Conservation (phyloP, 1,139 yeast species). For the Diutina catenulata region DNA sequence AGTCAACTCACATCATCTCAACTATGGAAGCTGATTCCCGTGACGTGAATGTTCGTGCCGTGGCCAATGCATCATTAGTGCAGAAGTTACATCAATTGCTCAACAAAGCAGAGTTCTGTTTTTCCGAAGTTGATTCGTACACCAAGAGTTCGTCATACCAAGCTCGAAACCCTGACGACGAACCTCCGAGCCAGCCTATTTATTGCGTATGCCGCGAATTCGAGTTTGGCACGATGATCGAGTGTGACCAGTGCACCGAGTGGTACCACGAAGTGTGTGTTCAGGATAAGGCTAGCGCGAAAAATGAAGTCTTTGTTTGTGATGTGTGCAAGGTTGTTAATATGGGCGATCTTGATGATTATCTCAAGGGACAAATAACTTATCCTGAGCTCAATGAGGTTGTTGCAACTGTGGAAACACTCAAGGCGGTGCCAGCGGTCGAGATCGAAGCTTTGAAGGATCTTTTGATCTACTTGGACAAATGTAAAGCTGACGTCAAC, state of each 20-base stretch:
- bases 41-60: conserved; percentile 5
- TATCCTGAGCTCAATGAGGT: conserved; percentile 12
- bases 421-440: conserved; percentile 27
- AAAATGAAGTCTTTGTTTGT: conserved; percentile 41
- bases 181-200: conserved; percentile 8
- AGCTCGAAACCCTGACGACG: conserved; percentile 9
- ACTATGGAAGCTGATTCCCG: not conserved
- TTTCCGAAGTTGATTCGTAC: conserved; percentile 15
- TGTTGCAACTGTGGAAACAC: conserved; percentile 18
- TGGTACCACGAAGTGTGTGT: conserved; percentile 74
- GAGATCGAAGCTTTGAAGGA: conserved; percentile 22
- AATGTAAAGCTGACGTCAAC: conserved; percentile 9
- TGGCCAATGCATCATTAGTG: conserved; percentile 14
- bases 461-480: conserved; percentile 10
- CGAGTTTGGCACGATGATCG: conserved; percentile 67
- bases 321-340: conserved; percentile 44
- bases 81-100: conserved; percentile 19
- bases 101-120: conserved; percentile 24
- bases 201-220: conserved; percentile 64
- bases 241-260: conserved; percentile 68
- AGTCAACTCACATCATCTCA: conserved; percentile 15
- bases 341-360: conserved; percentile 11
- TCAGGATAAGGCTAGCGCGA: conserved; percentile 21
- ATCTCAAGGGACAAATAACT: conserved; percentile 13
- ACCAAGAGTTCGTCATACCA: conserved; percentile 9